Evolutionary conservation across 2,329 filamentous ascomycete genomes (phyloP), one percentile per base, ranked within the genome.

Genomic region (Huntiella decipiens): DNA sequence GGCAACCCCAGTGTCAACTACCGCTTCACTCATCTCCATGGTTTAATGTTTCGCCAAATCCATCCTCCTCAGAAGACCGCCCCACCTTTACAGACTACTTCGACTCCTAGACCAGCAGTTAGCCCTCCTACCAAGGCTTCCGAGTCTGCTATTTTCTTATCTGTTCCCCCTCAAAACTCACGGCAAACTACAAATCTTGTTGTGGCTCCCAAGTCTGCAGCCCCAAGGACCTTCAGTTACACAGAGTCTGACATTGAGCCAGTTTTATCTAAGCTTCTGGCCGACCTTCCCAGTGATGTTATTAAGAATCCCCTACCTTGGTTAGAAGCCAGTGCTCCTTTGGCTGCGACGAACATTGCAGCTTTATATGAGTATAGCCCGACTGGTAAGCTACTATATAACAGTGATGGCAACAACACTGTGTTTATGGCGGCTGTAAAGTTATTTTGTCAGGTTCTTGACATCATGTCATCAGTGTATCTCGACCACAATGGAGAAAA

Each of bases 231-330:
- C 35, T 10, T 11, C 7, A 37, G 12, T 13, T 16, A 11, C 7
- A 1, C n/a, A 7, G 7, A 13, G 7, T 10, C 3, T 7, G n/a
- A 17, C 3, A 17, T 38, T 38, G 37, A n/a, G 1, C 15, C 7
- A 7, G 10, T 16, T 11, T 11, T 17, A 4, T 11, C 4, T 0
- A 64, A 70, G 1, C 82, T 81, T 37, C 53, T 75, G 0, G 54
- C 54, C 0, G 56, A 66, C 0, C 59, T 87, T 0, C 69, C 79
- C 47, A 59, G 59, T 4, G 70, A 77, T 11, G 78, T 85, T 43
- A 64, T 61, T 0, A 59, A 65, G 1, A 62, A 63, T 0, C 61
- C 66, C 1, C 62, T 68, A 41, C 60, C 67, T 28, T 76, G 74
- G 73, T 56, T 69, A 16, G 64, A 70, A 41, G 53, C 61, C 12